Percentiles rank a stretch among this genome's conserved stretches.
Conservation (phyloP, 352 stramenopile genomes). For the Phytopythium kandeliae region DNA sequence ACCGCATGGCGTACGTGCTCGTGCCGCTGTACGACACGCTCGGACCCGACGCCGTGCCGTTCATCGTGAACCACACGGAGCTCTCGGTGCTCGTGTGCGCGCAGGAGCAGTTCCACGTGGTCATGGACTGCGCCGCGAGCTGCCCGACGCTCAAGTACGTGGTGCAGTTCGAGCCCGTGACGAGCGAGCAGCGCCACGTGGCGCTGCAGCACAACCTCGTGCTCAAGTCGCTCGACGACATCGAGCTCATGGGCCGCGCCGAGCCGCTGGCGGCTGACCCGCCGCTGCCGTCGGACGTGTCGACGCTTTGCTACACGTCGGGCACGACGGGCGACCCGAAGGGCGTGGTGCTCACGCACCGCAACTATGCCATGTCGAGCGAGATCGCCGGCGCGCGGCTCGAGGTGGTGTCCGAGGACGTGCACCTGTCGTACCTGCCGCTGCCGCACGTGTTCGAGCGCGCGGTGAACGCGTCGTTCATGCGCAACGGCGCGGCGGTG, state of each 20-base stretch:
- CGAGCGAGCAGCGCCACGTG: conserved; percentile 26
- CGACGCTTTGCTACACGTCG: conserved; percentile 59
- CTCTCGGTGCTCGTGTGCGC: conserved; percentile 67
- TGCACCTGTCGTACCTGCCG: conserved; percentile 92
- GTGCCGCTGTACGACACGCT: conserved; percentile 82
- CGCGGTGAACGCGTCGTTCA: conserved; percentile 38
- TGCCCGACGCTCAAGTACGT: conserved; percentile 47
- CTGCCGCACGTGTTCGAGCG: conserved; percentile 94
- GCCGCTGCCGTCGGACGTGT: conserved; percentile 21
- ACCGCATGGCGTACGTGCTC: conserved; percentile 62
- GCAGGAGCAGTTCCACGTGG: conserved; percentile 41
- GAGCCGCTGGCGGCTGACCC: conserved; percentile 49
- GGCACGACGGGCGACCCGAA: conserved; percentile 47
- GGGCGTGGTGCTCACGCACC: conserved; percentile 40
- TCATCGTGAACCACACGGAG: conserved; percentile 74
- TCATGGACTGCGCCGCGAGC: conserved; percentile 39
- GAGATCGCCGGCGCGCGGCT: conserved; percentile 20
- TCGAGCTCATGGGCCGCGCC: conserved; percentile 31
- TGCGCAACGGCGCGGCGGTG: conserved; percentile 77
- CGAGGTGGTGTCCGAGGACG: conserved; percentile 16
- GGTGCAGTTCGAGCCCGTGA: conserved; percentile 43
- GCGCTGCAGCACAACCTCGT: conserved; percentile 31
- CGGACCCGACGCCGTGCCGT: conserved; percentile 48
- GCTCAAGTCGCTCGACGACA: conserved; percentile 25
- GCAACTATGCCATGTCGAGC: conserved; percentile 31